Conservation (phyloP, 805 yeast genomes). For the Myxozyma udenii region DNA sequence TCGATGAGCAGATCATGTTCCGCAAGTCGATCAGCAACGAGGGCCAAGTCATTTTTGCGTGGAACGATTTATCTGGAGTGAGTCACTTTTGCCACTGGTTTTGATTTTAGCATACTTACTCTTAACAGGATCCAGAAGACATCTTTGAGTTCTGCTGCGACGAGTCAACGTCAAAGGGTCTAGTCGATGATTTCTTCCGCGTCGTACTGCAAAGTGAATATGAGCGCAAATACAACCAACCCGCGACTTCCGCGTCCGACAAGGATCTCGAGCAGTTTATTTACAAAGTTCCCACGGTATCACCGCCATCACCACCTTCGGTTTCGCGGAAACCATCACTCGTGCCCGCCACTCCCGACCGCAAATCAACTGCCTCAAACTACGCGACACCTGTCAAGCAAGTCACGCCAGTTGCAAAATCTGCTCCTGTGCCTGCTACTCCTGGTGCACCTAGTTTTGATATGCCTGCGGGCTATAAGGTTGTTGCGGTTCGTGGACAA, state of each 20-base stretch:
- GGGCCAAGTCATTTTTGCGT: constrained; percentile 59
- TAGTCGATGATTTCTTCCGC: constrained; percentile 61
- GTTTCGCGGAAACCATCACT: constrained; percentile 12
- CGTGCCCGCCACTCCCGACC: constrained; percentile 18
- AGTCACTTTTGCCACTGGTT: neutral
- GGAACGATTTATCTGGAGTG: constrained; percentile 77
- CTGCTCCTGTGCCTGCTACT: constrained; percentile 17
- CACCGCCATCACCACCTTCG: constrained; percentile 23
- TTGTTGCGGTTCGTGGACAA: constrained; percentile 15
- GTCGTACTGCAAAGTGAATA: constrained; percentile 66
- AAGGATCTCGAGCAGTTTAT: constrained; percentile 56
- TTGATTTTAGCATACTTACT: neutral
- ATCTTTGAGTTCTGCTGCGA: constrained; percentile 75
- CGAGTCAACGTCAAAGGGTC: constrained; percentile 45
- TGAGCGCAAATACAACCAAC: constrained; percentile 64
- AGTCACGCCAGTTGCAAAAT: neutral
- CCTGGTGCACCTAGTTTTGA: constrained; percentile 13
- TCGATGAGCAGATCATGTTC: constrained; percentile 60
- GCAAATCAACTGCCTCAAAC: neutral
- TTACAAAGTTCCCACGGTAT: constrained; percentile 6
- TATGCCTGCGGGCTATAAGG: constrained; percentile 4
- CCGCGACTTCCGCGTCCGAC: constrained; percentile 41
- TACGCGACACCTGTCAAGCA: neutral
- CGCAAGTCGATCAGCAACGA: constrained; percentile 51
- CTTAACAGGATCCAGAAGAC: constrained; percentile 63